Evolutionary conservation across 495 filamentous ascomycete species (phyloP), one percentile per base, ranked within the genome.

Genomic region (Tricharina praecox): DNA sequence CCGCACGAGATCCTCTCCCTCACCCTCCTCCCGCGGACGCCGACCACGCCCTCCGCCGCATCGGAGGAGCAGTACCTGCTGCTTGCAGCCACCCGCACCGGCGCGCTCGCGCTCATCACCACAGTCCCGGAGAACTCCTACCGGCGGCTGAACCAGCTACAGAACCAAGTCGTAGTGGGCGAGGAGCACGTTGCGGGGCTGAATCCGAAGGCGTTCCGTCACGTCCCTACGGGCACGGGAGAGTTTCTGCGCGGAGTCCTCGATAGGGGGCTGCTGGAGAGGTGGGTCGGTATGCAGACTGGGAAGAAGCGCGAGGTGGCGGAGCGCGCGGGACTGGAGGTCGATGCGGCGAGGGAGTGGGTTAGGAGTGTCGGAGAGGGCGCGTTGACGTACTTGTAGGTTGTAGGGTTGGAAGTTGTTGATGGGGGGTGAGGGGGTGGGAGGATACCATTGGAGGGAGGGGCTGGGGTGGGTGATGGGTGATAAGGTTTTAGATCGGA

Each of bases 41-140:
- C 51, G 40, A 58, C 53, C 4, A 45, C 50, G 51, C 54, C 45
- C 35, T 55, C 48, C 20, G 47, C 13, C 32, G 21, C 55, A 49
- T 39, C 66, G 44, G 53, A 60, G 4, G 68, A 79, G 34, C 49
- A 48, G 28, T 73, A 82, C 52, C 66, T 79, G 39, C 66, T 82
- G 54, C 75, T 96, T 30, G 66, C 81, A 37, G 74, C 82, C 5
- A 78, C 77, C 0, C 70, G 73, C 4, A 80, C 82, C 2, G 90
- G 90, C 52, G 68, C 75, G 24, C 63, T 96, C 26, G 74, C 81
- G 15, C 71, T 90, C 30, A 68, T 97, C 10, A 80, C 81, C 0
- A 73, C 85, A 3, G 70, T 96, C 9, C 65, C 79, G 0, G 86
- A 95, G 64, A 66, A 82, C 15, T 66, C 76, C 13, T 94, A 94